Evolutionary conservation across 306 rosid genomes (phyloP), one percentile per base, ranked within the genome.

Genomic region (Vicia villosa): DNA sequence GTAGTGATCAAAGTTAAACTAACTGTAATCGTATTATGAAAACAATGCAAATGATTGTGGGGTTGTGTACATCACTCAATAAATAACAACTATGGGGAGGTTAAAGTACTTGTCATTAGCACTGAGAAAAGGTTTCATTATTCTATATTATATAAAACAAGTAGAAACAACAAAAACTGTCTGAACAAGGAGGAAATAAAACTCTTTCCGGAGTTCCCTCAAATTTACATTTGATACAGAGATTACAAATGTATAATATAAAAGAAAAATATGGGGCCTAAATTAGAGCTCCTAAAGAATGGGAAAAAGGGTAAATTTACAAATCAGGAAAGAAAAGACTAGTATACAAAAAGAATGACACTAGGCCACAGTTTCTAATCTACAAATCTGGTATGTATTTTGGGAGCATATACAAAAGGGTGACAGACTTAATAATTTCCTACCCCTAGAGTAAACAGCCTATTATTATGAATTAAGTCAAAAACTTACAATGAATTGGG

Each of bases 281-380:
- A 60, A 80, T 77, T 79, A 83, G 77, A 58, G 65, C 86, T 83
- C 74, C 66, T 70, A 83, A 86, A 80, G 86, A 88, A 84, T 72
- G 79, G 45, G 79, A 60, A 16, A 43, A 57, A 67, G 64, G 63
- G 21, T 32, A 55, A 73, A 76, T 81, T 69, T 78, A 60, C 62
- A 80, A 77, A 71, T 63, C 55, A 40, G 45, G 59, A 61, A 70
- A 72, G 58, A 51, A 55, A 68, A 79, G 65, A 59, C 78, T 69
- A 77, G 85, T 81, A 77, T 83, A 87, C 86, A 87, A 87, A 87
- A 89, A 89, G 84, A 87, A 92, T 92, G 87, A 69, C 49, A 69
- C 85, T 80, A 83, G 80, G 72, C 66, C 49, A 63, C 43, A 14
- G 61, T 49, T 79, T 65, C 85, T 81, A 87, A 80, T 74, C 80